Conservation (phyloP, 371 early-diverging fungal genomes). For the Syncephalastrum monosporum region DNA sequence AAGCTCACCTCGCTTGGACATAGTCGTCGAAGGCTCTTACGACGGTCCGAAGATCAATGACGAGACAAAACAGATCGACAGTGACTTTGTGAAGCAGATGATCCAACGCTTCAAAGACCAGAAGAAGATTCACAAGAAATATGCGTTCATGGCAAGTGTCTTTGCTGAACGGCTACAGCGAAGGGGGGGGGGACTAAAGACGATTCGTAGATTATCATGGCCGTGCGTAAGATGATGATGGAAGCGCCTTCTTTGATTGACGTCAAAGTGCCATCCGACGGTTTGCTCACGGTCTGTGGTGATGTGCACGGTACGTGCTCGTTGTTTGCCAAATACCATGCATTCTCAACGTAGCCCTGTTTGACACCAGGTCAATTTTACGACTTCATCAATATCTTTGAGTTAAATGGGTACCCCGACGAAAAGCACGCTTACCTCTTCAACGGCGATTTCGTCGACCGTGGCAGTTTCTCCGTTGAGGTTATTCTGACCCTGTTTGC, state of each 20-base stretch:
- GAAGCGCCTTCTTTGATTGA: slow-evolving; percentile 82
- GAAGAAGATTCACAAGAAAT: slow-evolving; percentile 90
- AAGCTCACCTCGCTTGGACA: slow-evolving; percentile 11
- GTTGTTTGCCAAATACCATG: not conserved
- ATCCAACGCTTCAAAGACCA: slow-evolving; percentile 81
- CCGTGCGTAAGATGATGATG: slow-evolving; percentile 69
- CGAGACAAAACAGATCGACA: slow-evolving; percentile 61
- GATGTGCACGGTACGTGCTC: slow-evolving; percentile 89
- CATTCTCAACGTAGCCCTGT: not conserved
- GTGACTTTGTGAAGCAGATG: slow-evolving; percentile 77
- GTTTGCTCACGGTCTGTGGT: slow-evolving; percentile 92
- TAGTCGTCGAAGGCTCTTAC: slow-evolving; percentile 72
- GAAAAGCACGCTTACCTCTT: slow-evolving; percentile 84
- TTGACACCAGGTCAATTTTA: slow-evolving; percentile 84
- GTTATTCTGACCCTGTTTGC: slow-evolving; percentile 93
- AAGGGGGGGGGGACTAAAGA: not conserved
- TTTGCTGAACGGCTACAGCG: not conserved
- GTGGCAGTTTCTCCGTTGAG: slow-evolving; percentile 96
- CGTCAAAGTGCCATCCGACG: slow-evolving; percentile 71
- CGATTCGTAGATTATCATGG: slow-evolving; percentile 66
- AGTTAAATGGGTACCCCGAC: slow-evolving; percentile 87
- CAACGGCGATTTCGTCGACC: slow-evolving; percentile 99
- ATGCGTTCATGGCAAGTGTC: slow-evolving; percentile 66
- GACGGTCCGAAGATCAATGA: slow-evolving; percentile 62
- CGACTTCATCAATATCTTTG: slow-evolving; percentile 93